These are phyloP conservation scores for Podospora bellae-mahoneyi DNA, from an alignment of 495 filamentous ascomycete species.

Conservation along the genomic window DNA sequence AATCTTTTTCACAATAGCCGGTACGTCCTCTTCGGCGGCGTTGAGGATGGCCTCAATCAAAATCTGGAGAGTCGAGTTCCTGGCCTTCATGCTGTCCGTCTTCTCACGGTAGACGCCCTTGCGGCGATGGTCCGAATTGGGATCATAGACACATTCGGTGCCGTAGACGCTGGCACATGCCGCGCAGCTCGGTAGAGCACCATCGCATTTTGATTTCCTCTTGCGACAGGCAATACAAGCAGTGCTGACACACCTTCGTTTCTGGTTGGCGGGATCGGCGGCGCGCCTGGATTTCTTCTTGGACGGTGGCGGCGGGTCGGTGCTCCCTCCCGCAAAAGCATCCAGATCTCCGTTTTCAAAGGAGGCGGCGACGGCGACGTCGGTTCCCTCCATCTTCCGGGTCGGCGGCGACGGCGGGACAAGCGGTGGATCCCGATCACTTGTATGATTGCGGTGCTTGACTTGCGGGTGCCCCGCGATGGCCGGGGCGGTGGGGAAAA, in stretches of 20 bases:
- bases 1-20: conserved; percentile 78
- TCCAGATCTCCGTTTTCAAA: conserved; percentile 8
- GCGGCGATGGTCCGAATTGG: conserved; percentile 88
- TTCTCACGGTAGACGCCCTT: conserved; percentile 98
- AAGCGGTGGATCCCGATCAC: neutral
- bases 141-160: conserved; percentile 91
- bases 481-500: conserved; percentile 2
- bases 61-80: conserved; percentile 84
- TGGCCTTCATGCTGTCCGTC: conserved; percentile 81
- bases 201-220: conserved; percentile 94
- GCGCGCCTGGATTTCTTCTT: conserved; percentile 54
- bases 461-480: conserved; percentile 2
- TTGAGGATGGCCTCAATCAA: conserved; percentile 91
- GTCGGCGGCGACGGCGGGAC: neutral
- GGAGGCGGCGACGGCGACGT: neutral
- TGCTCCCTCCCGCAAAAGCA: conserved; percentile 33
- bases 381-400: neutral
- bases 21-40: conserved; percentile 77
- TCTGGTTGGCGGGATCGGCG: conserved; percentile 52
- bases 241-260: conserved; percentile 88
- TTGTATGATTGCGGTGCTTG: conserved; percentile 5
- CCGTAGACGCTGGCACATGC: conserved; percentile 95
- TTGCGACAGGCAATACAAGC: conserved; percentile 91
- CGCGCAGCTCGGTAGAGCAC: conserved; percentile 85
- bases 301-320: conserved; percentile 21